These are phyloP conservation scores for Platanthera zijinensis DNA, from an alignment of 106 monocot genomes.

Conservation along the genomic window DNA sequence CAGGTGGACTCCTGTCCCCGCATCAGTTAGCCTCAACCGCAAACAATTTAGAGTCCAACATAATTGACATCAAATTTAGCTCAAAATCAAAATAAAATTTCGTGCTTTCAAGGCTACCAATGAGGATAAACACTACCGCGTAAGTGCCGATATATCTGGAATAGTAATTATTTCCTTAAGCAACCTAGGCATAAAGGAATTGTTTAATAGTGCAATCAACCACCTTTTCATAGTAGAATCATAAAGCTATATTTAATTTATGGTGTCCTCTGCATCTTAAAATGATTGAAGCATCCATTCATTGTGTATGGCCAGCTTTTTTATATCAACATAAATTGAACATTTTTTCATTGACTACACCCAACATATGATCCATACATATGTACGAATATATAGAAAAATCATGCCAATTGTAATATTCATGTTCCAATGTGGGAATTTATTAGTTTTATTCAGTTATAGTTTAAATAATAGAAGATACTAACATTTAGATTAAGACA, in stretches of 20 bases:
- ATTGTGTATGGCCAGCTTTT: not conserved
- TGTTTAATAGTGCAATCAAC: too few species aligned
- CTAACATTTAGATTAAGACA: not conserved
- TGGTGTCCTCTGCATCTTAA: not conserved
- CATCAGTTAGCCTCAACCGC: too few species aligned
- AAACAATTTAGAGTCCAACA: not conserved
- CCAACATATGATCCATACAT: not conserved
- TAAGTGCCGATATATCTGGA: too few species aligned
- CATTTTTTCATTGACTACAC: not conserved
- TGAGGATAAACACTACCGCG: not conserved
- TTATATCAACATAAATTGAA: not conserved
- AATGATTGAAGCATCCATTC: not conserved
- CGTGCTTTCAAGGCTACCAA: not conserved
- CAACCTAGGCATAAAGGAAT: not conserved
- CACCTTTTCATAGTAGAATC: too few species aligned
- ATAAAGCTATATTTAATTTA: too few species aligned
- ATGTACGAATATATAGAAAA: not conserved
- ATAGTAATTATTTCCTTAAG: not conserved
- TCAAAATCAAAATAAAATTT: not conserved
- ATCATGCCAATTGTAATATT: not conserved
- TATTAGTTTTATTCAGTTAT: not conserved
- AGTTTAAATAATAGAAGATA: not conserved
- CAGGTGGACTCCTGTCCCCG: too few species aligned
- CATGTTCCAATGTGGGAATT: not conserved
- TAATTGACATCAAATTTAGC: not conserved